Evolutionary conservation across 768 basidiomycete genomes (phyloP), one percentile per base, ranked within the genome.

Genomic region (Clitopilus passeckerianus): DNA sequence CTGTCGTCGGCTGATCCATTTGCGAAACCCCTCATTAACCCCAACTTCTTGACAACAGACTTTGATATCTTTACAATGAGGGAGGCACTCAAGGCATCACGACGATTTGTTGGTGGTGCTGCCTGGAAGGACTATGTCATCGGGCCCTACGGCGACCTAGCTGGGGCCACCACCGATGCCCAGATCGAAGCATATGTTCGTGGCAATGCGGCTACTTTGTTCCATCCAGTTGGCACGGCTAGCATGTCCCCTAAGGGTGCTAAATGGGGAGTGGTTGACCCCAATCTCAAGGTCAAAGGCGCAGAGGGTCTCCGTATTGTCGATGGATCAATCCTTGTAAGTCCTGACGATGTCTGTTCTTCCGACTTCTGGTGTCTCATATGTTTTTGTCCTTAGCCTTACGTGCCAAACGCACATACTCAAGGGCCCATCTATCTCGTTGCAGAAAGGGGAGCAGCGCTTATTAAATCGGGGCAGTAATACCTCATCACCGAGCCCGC

Each of bases 291-390:
- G 23, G 70, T 75, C 6, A 72, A 74, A 54, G 70, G 71, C 3
- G 63, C 66, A 1, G 10, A 18, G 4, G 72, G 67, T 30, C 50
- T 75, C 35, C 58, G 73, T 1, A 63, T 75, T 53, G 68, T 74
- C 14, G 72, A 74, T 60, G 71, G 70, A 0, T 70, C 70, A 15
- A 66, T 72, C n/a, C 57, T 69, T n/a, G 67, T 67, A 53, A 56
- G 65, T 57, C 22, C 14, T 34, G 16, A 20, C 43, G 16, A 57
- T 14, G 22, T n/a, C 44, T 30, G 7, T 30, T 18, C 46, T 22
- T 5, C 10, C 44, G 20, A 22, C 10, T 53, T 53, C 16, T 34
- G 30, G 6, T 10, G 35, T 23, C 6, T 20, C 34, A 10, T 33
- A n/a, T 23, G 30, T 43, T 16, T 6, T 50, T 43, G 6, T 52